Conservation (phyloP, 345 rosid species). For the Brassica rapa region DNA sequence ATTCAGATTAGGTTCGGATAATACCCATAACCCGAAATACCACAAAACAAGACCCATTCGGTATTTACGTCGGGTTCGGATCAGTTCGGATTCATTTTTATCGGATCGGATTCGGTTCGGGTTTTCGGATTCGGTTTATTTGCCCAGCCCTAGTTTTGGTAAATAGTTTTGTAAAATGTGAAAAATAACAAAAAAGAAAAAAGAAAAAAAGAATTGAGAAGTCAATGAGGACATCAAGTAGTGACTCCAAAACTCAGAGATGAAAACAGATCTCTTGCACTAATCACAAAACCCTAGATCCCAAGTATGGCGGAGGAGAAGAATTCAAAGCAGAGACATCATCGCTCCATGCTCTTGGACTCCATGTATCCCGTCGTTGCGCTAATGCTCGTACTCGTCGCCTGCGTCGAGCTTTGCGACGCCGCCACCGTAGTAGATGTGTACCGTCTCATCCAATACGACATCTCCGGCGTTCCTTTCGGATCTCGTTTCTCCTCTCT, state of each 20-base stretch:
- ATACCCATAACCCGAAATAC: too few relatives aligned
- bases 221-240: slow-evolving; percentile 19
- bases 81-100: too few relatives aligned
- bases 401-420: slow-evolving; percentile 91
- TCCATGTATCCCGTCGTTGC: slow-evolving; percentile 73
- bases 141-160: too few relatives aligned
- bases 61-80: too few relatives aligned
- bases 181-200: not conserved
- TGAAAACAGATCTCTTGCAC: slow-evolving; percentile 27
- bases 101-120: too few relatives aligned
- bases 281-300: slow-evolving; percentile 59
- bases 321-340: slow-evolving; percentile 42
- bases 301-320: slow-evolving; percentile 37
- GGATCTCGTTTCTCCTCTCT: slow-evolving; percentile 92
- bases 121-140: too few relatives aligned
- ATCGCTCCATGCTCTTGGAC: slow-evolving; percentile 44
- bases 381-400: slow-evolving; percentile 67
- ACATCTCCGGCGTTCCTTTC: slow-evolving; percentile 82
- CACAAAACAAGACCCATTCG: too few relatives aligned
- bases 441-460: slow-evolving; percentile 94
- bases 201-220: not conserved
- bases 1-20: too few relatives aligned
- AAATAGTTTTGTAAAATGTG: too few relatives aligned
- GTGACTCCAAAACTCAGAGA: not conserved
- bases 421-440: slow-evolving; percentile 97